Conservation (phyloP, 495 filamentous ascomycete species). For the Alectoria sarmentosa region DNA sequence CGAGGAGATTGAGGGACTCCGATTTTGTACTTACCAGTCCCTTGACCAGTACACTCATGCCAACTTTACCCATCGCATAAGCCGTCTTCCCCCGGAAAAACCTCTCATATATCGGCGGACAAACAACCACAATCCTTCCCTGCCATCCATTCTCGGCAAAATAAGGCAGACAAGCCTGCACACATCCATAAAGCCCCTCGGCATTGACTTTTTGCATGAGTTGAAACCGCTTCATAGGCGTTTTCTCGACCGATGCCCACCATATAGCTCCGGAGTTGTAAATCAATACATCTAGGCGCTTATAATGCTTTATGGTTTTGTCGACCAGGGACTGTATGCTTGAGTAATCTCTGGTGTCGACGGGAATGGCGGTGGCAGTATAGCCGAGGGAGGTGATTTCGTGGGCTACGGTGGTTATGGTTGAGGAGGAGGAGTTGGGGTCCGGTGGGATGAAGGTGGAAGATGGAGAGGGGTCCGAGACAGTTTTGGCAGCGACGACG, state of each 20-base stretch:
- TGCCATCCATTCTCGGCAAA: slow-evolving; percentile 47
- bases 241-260: slow-evolving; percentile 70
- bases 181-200: slow-evolving; percentile 54
- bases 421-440: slow-evolving; percentile 72
- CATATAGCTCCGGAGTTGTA: slow-evolving; percentile 87
- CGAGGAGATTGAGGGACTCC: neutral
- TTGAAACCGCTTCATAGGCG: slow-evolving; percentile 70
- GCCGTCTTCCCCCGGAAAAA: slow-evolving; percentile 84
- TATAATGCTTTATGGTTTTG: slow-evolving; percentile 53
- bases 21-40: slow-evolving; percentile 39
- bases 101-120: slow-evolving; percentile 75
- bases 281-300: slow-evolving; percentile 61
- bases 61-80: slow-evolving; percentile 82
- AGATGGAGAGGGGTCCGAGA: slow-evolving; percentile 50
- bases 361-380: slow-evolving; percentile 56
- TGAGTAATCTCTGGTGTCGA: slow-evolving; percentile 59
- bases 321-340: slow-evolving; percentile 58
- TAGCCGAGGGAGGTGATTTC: slow-evolving; percentile 67
- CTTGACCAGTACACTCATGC: slow-evolving; percentile 74
- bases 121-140: slow-evolving; percentile 70
- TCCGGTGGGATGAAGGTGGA: slow-evolving; percentile 62
- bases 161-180: slow-evolving; percentile 61
- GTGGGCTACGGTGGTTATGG: slow-evolving; percentile 74
- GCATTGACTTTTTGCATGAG: slow-evolving; percentile 79
- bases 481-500: slow-evolving; percentile 73